A percentile compares a stretch with the other conserved stretches of the same genome.
Conservation (phyloP, 352 stramenopile species). For the Globisporangium iwayamae region DNA sequence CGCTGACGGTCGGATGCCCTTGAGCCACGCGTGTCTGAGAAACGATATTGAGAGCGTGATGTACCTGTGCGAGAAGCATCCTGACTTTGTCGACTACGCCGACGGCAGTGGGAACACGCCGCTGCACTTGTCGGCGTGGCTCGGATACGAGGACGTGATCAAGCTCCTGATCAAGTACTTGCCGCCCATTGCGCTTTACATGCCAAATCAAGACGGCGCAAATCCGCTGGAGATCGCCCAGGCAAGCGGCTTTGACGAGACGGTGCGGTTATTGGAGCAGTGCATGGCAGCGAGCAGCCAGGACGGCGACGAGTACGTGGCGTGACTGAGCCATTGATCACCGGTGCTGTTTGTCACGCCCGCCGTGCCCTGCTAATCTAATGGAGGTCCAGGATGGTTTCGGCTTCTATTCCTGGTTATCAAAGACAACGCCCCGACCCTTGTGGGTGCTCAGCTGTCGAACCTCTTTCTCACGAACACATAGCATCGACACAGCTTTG, state of each 20-base stretch:
- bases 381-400: background rate
- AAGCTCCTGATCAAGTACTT: slow-evolving; percentile 35
- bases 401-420: slow-evolving; percentile 1
- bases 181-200: slow-evolving; percentile 41
- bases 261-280: slow-evolving; percentile 22
- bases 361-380: too few species aligned
- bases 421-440: too few species aligned
- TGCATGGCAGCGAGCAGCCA: slow-evolving; percentile 7
- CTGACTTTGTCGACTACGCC: slow-evolving; percentile 70
- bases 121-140: slow-evolving; percentile 53
- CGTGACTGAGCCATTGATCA: background rate
- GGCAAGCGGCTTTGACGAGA: slow-evolving; percentile 21
- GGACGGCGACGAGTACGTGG: background rate
- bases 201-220: slow-evolving; percentile 48
- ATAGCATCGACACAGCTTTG: background rate
- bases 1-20: slow-evolving; percentile 48
- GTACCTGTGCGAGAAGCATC: slow-evolving; percentile 45
- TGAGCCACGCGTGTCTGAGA: slow-evolving; percentile 57
- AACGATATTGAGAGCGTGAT: slow-evolving; percentile 46
- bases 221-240: slow-evolving; percentile 42
- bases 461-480: background rate
- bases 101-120: slow-evolving; percentile 63
- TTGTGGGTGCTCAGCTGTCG: background rate
- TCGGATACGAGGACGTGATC: slow-evolving; percentile 30
- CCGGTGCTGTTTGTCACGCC: background rate